Base-by-base conservation (phyloP, 176 grass and related monocot genomes). In the Alopecurus myosuroides region DNA sequence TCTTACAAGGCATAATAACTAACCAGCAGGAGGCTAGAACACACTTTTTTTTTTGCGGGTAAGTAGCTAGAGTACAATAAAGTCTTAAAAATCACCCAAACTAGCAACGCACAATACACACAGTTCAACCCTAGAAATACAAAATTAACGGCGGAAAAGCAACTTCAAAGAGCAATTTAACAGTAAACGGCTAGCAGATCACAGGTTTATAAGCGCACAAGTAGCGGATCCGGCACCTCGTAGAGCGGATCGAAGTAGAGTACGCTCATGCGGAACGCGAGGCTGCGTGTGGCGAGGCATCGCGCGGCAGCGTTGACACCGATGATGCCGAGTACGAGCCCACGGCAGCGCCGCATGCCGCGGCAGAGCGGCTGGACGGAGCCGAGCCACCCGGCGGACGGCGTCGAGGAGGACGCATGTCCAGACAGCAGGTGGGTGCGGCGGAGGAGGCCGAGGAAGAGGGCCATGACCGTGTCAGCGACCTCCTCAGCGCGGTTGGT, bases 391-490 rank as follows among this genome's bases (percentile, higher is more conserved):
- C 87, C 95, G 0, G 91, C 66, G 45, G 89, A 30, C 0, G 82
- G 79, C 3, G 86, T 53, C 37, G 92, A 82, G 58, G 87, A 85
- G 74, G 92, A 86, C 9, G 92, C 92, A 37, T 93, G 84, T n/a
- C 91, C 86, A 45, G 89, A 95, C 6, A 98, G 91, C 3, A 94
- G 89, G 81, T 95, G 95, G 15, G 91, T 98, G 42, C 91, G 87
- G 67, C 93, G 91, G 58, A 98, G 86, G 82, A 98, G 94, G 4
- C 91, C 91, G 18, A 98, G 91, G 82, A 98, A 88, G 55, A 98
- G 93, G 69, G 96, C 96, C 96, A 95, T 98, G 79, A 98, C 89
- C 34, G 93, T 95, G 79, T 98, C 96, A 7, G 91, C 93, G 9
- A 98, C 83, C 93, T 95, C 96, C 83, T 94, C 91, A 22, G 91